Evolutionary conservation across 345 rosid genomes (phyloP), one percentile per base, ranked within the genome.

Genomic region (Alliaria petiolata): DNA sequence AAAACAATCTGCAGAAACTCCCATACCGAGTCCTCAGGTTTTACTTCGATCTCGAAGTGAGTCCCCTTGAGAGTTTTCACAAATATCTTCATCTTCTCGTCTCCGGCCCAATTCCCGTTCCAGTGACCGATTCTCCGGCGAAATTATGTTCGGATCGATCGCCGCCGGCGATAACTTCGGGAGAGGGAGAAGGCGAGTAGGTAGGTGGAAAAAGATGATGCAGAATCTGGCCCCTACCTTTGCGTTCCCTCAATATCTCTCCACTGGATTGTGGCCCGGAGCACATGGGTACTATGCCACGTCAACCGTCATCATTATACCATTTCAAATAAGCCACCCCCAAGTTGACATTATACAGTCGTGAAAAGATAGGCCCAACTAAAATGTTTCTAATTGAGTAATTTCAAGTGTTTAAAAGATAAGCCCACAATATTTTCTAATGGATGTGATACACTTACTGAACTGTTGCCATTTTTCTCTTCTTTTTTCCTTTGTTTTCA

Each of bases 41-140:
- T 76, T 0, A 81, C 84, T 74, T 83, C 63, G 81, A 83, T 81
- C 68, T 83, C 84, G 72, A 81, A 83, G 72, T 79, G 79, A 53
- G 71, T 81, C 28, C 86, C 86, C 72, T 81, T 83, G 57, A 83
- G 75, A 71, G 84, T 79, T 66, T 81, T 83, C 25, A 81, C 80
- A 55, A 57, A 76, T 74, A 83, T 73, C 83, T 76, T 83, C 86
- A 83, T 81, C 46, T 69, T 65, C 71, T 40, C 35, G 9, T 31
- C 45, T 19, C 57, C 19, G 3, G 5, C 4, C 0, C 4, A 34
- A 36, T 30, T 19, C 45, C 33, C 10, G 44, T 31, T 19, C 9
- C 3, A n/a, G 17, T 14, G 6, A 62, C 54, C 46, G 45, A 35
- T 8, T 14, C 55, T 25, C 54, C 58, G 70, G 61, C 52, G 17